Conservation (phyloP, 73 alveolate species). For the Tetrahymena malaccensis region DNA sequence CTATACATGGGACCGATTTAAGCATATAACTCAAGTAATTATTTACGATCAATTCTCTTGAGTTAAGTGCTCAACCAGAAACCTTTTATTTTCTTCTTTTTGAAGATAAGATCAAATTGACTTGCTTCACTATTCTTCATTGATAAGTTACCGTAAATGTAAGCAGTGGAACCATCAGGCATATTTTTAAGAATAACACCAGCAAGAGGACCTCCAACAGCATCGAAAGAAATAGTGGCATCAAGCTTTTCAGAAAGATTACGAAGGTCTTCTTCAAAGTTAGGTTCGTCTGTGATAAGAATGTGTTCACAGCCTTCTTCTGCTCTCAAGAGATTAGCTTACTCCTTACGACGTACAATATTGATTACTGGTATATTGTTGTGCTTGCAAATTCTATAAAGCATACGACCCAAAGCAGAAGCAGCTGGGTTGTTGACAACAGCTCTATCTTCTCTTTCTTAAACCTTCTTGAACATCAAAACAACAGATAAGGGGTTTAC, state of each 20-base stretch:
- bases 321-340: conserved; percentile 16
- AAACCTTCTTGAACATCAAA: neutral
- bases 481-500: conserved; percentile 16
- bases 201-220: conserved; percentile 59
- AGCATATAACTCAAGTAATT: neutral
- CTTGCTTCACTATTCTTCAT: neutral
- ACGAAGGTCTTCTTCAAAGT: conserved; percentile 24
- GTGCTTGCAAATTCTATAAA: conserved; percentile 14
- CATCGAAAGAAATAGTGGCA: conserved; percentile 58
- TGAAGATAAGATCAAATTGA: neutral
- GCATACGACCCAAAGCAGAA: conserved; percentile 56
- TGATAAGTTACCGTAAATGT: conserved; percentile 52
- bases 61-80: conserved; percentile 5
- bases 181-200: conserved; percentile 40
- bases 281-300: conserved; percentile 32
- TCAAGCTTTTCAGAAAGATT: conserved; percentile 1
- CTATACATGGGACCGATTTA: neutral
- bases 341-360: conserved; percentile 57
- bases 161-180: conserved; percentile 41
- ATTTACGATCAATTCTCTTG: neutral
- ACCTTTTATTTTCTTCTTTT: conserved; percentile 3
- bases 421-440: conserved; percentile 56
- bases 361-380: conserved; percentile 39
- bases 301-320: conserved; percentile 45
- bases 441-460: conserved; percentile 24